A percentile compares a stretch with the other conserved stretches of the same genome.
phyloP scores from a whole-genome alignment of 805 yeast genomes.

The Saccharomyces kudriavzevii region DNA sequence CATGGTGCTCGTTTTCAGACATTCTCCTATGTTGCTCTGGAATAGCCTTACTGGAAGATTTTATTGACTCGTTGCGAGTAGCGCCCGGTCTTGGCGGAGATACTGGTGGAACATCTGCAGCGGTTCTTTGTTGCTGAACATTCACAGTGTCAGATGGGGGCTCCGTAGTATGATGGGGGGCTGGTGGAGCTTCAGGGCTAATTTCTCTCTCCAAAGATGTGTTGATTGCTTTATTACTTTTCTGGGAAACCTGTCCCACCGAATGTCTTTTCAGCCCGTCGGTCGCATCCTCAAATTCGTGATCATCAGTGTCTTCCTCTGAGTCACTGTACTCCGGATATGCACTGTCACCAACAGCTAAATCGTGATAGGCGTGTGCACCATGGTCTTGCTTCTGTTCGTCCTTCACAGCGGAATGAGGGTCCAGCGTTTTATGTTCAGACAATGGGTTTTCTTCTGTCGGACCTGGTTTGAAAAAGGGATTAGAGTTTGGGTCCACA shows the following conservation, averaged over 20 bases:
- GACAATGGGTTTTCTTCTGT: background rate
- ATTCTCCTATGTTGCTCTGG: background rate
- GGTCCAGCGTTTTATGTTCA: constrained; percentile 1
- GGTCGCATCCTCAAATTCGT: background rate
- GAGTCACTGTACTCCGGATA: background rate
- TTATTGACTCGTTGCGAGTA: background rate
- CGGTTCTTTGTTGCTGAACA: background rate
- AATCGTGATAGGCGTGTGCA: background rate
- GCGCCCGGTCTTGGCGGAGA: background rate
- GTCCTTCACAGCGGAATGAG: constrained; percentile 6
- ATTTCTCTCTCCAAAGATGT: background rate
- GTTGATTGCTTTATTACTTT: background rate
- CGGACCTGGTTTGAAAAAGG: constrained; percentile 12
- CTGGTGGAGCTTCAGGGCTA: background rate
- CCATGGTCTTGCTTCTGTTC: constrained; percentile 5
- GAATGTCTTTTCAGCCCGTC: background rate
- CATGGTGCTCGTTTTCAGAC: background rate
- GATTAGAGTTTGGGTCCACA: constrained; percentile 33
- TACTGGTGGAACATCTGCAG: background rate
- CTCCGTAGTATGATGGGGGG: background rate
- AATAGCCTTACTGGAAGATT: background rate
- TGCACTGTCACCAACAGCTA: background rate
- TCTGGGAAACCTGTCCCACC: background rate
- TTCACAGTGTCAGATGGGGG: background rate
- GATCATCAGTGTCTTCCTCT: background rate